Evolutionary conservation across 805 yeast genomes (phyloP).

Genomic region (Candida stauntonica): DNA sequence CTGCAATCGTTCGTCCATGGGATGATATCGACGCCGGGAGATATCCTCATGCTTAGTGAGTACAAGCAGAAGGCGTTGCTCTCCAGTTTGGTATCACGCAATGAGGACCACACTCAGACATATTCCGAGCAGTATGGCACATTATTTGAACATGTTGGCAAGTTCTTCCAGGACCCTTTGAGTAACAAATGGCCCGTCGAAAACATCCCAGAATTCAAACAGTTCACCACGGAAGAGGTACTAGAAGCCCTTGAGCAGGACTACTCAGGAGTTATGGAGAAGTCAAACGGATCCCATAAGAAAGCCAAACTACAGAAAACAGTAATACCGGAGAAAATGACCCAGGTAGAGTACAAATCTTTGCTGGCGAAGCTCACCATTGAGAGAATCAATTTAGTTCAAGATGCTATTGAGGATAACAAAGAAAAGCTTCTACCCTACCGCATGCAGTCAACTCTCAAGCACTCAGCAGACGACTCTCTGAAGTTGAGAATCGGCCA

Average conservation of each 20-base stretch:
- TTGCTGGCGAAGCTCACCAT: slow-evolving; percentile 35
- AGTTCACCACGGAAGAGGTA: slow-evolving; percentile 17
- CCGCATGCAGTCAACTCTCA: slow-evolving; percentile 35
- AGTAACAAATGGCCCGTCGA: slow-evolving; percentile 7
- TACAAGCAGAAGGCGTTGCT: slow-evolving; percentile 23
- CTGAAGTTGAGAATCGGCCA: slow-evolving; percentile 38
- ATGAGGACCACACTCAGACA: slow-evolving; percentile 3
- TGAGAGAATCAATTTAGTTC: slow-evolving; percentile 29
- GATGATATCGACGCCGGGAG: background rate
- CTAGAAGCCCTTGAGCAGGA: slow-evolving; percentile 18
- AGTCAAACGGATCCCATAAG: background rate
- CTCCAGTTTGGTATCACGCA: slow-evolving; percentile 22
- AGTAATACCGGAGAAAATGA: slow-evolving; percentile 19
- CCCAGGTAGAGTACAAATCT: slow-evolving; percentile 33
- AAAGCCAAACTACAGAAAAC: slow-evolving; percentile 15
- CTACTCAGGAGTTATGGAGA: too few relatives aligned
- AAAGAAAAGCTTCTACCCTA: slow-evolving; percentile 22
- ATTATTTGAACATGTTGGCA: slow-evolving; percentile 4
- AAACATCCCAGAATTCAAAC: slow-evolving; percentile 15
- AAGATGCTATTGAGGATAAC: slow-evolving; percentile 23
- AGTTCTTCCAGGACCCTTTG: slow-evolving; percentile 14
- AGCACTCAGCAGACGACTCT: slow-evolving; percentile 38
- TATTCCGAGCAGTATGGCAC: slow-evolving; percentile 22
- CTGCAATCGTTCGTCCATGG: slow-evolving; percentile 44
- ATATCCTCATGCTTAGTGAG: background rate